Evolutionary conservation across 2,329 filamentous ascomycete genomes (phyloP).

Genomic region (Fusarium falciforme): DNA sequence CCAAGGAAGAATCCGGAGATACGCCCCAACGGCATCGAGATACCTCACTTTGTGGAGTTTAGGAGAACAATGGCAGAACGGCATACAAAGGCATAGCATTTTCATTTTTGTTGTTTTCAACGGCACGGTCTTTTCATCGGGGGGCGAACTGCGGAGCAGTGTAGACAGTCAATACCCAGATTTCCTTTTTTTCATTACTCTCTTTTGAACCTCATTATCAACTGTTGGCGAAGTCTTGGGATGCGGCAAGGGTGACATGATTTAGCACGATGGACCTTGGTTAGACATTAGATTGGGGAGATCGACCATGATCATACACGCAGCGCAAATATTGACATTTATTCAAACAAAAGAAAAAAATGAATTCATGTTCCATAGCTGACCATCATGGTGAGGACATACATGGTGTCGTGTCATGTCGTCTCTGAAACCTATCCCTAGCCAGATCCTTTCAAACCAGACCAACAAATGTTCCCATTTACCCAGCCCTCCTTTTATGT

Average conservation of each 20-base stretch:
- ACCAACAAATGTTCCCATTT: slow-evolving; percentile 44
- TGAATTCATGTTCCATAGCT: slow-evolving; percentile 31
- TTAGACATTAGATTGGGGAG: slow-evolving; percentile 1
- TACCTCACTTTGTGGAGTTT: slow-evolving; percentile 43
- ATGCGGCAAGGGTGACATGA: not conserved
- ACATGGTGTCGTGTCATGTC: slow-evolving; percentile 34
- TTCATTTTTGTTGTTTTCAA: slow-evolving; percentile 29
- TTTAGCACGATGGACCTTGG: not conserved
- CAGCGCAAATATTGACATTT: not conserved
- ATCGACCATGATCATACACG: not conserved
- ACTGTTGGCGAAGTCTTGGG: not conserved
- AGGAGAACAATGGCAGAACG: slow-evolving; percentile 30
- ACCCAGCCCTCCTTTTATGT: slow-evolving; percentile 65
- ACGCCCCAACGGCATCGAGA: slow-evolving; percentile 34
- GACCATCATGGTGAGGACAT: slow-evolving; percentile 21
- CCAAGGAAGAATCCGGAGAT: slow-evolving; percentile 27
- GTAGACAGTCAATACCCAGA: slow-evolving; percentile 47
- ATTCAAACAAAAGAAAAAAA: slow-evolving; percentile 34
- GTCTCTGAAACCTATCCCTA: slow-evolving; percentile 23
- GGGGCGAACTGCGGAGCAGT: slow-evolving; percentile 41
- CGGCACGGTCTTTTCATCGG: slow-evolving; percentile 32
- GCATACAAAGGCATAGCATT: slow-evolving; percentile 41
- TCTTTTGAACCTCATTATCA: not conserved
- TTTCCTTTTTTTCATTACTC: slow-evolving; percentile 38
- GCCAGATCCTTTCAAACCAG: slow-evolving; percentile 31